These are phyloP conservation scores for Trichoderma sp. DNA, from an alignment of 2,329 filamentous ascomycete species.

Conservation along the genomic window DNA sequence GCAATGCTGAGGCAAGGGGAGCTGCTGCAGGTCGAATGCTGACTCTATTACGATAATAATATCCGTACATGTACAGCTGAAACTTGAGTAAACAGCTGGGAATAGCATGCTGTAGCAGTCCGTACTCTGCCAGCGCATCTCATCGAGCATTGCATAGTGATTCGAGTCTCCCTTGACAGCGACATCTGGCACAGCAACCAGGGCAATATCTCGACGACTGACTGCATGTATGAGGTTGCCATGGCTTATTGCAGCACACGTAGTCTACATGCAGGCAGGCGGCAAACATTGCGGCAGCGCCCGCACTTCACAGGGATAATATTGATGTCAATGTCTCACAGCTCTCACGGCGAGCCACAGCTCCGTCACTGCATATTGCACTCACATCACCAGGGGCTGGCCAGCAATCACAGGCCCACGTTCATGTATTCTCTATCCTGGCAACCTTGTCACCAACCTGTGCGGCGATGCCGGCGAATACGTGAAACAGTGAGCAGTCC, in stretches of 20 bases:
- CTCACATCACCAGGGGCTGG: neutral
- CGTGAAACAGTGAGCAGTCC: constrained; percentile 67
- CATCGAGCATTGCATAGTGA: neutral
- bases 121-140: neutral
- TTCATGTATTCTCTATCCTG: constrained; percentile 19
- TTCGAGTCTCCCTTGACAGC: neutral
- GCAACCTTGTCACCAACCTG: constrained; percentile 16
- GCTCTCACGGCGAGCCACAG: neutral
- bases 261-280: neutral
- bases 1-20: neutral
- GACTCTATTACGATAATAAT: neutral
- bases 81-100: no score
- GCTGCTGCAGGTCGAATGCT: neutral
- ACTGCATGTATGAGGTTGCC: neutral
- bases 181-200: no score
- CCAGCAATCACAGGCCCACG: neutral
- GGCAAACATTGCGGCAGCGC: neutral
- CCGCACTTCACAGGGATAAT: neutral
- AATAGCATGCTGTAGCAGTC: neutral
- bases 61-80: no score
- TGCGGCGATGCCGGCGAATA: constrained; percentile 67
- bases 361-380: neutral
- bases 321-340: neutral
- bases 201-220: neutral
- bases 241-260: neutral